Base-by-base conservation (phyloP, 257 asterid genomes). In the Asclepias syriaca region DNA sequence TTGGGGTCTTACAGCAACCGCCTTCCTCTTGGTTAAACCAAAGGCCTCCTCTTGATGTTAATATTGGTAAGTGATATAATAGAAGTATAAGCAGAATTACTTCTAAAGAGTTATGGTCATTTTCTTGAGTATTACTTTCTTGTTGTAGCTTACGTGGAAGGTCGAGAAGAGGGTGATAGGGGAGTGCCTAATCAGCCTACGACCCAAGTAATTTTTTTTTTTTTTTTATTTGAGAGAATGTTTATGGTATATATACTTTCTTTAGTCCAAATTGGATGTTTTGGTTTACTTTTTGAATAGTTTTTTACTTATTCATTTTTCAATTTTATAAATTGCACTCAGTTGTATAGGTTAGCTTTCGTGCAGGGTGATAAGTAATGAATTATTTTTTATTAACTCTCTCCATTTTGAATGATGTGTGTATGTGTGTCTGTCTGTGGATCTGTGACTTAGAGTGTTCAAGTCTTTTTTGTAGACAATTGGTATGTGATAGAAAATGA, bases 1-100 rank as follows among this genome's bases (percentile, higher is more conserved):
- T 76, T 74, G 69, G 77, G 57, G 27, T 0, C 21, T 77, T 79
- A 87, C 96, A 88, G 98, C 97, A 82, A 79, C 93, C 95, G 3
- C 96, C 97, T 71, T 84, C 97, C 22, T 72, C 96, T 72, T 89
- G 93, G 96, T 72, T 84, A 81, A 88, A 80, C 79, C 97, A 87
- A 78, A 89, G 96, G 86, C 96, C 96, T 73, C 89, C 91, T 40
- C 95, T 93, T 70, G 98, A 93, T 79, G 98, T 91, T 79, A 93
- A 93, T 79, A 90, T 89, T 61, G 98, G 98, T 93, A 86, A 84
- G 98, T 75, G 39, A 34, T 69, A 43, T 6, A 49, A 21, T 14
- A n/a, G 39, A 27, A 22, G 32, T 37, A 37, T 14, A 21, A 61
- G 77, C 45, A 19, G 64, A 50, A 21, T n/a, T 68, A 27, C 58